Evolutionary conservation across 345 rosid genomes (phyloP), one percentile per base, ranked within the genome.

Genomic region (Physaria fendleri): DNA sequence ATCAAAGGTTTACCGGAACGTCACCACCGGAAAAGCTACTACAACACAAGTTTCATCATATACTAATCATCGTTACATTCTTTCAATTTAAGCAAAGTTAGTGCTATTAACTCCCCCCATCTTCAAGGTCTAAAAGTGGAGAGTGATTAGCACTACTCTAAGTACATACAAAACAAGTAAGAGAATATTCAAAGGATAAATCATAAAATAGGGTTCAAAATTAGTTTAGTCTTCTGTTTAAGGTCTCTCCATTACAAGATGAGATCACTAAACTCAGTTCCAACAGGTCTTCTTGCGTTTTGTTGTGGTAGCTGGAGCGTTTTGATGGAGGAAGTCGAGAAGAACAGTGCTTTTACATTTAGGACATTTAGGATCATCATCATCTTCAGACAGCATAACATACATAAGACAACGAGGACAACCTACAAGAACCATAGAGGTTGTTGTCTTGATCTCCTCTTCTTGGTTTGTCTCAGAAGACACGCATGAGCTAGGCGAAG

Each of bases 391-490:
- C 3, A 89, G 81, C 95, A 89, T 84, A 41, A 89, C 91, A 37
- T 89, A 89, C 95, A 89, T 82, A 62, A 84, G 82, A 46, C 97
- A 89, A 57, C 94, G 75, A 33, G 97, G 95, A 28, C 96, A 88
- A 0, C 96, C 99, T 1, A 87, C 97, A 6, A 93, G 88, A n/a
- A 85, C 78, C 99, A 93, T 93, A 42, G 97, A 85, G 1, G 85
- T 77, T 62, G 23, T 76, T 62, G 30, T 50, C 22, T 52, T 53
- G 15, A 57, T 60, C 34, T 78, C 83, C 14, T 78, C 83, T 9
- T 87, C 89, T 13, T 74, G 82, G 80, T 69, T 74, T 48, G 59
- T 58, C 79, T 93, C 97, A 0, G 87, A 86, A 0, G 99, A 93
- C 58, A 93, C 78, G 13, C 97, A 93, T 11, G 99, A 90, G 83